Evolutionary conservation across 805 yeast genomes (phyloP).

Genomic region (Nakazawaea ernobii): DNA sequence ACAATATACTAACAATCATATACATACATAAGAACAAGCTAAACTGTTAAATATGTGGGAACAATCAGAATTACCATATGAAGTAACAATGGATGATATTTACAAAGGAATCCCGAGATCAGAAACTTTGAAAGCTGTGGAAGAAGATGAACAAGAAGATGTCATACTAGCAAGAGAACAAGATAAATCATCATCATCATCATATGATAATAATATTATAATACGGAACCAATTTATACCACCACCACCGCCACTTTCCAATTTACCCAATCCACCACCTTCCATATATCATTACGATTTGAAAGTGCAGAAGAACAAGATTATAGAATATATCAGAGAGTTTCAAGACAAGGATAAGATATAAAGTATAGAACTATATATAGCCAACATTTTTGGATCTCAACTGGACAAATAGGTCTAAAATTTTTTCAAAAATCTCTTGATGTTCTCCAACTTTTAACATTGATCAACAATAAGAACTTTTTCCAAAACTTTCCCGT

Average conservation of each 20-base stretch:
- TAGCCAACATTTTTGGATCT: too few relatives aligned
- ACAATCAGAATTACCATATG: slow-evolving; percentile 26
- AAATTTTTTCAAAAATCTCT: too few relatives aligned
- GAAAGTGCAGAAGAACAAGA: slow-evolving; percentile 14
- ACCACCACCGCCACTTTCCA: slow-evolving; percentile 28
- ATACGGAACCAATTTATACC: slow-evolving; percentile 13
- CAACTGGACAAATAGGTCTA: too few relatives aligned
- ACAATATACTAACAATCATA: slow-evolving; percentile 1
- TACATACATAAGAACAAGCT: slow-evolving; percentile 14
- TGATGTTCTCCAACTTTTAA: too few relatives aligned
- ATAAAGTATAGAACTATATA: too few relatives aligned
- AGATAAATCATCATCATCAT: slow-evolving; percentile 11
- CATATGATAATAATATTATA: not conserved
- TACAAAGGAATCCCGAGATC: slow-evolving; percentile 32
- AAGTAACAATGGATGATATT: slow-evolving; percentile 29
- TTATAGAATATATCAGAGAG: slow-evolving; percentile 12
- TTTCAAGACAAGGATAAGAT: slow-evolving; percentile 4
- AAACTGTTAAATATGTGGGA: slow-evolving; percentile 15
- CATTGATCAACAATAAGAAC: too few relatives aligned
- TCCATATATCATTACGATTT: slow-evolving; percentile 19
- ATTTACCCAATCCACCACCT: slow-evolving; percentile 33
- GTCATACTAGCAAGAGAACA: slow-evolving; percentile 17
- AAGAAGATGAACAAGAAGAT: slow-evolving; percentile 19
- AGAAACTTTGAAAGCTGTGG: not conserved
- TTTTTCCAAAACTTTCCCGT: too few relatives aligned